Conservation (phyloP, 176 grass and related monocot species). For the Ensete glaucum region DNA sequence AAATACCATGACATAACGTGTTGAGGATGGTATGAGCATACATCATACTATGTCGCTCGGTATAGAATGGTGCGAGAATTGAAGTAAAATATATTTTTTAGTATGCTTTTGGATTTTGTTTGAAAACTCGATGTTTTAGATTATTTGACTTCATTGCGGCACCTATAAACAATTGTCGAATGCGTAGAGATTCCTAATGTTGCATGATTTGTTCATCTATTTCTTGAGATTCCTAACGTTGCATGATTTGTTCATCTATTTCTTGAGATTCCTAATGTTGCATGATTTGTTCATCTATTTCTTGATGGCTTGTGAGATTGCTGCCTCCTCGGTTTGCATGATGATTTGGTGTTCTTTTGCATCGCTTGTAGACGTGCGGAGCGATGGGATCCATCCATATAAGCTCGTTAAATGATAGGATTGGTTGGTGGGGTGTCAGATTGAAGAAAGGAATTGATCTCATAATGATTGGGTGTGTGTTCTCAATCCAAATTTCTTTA, state of each 20-base stretch:
- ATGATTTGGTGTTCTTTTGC: no score
- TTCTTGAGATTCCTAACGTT: no score
- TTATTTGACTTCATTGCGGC: neutral
- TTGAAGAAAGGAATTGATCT: neutral
- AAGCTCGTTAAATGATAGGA: conserved; percentile 2
- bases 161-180: neutral
- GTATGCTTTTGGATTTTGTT: no score
- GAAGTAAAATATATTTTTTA: no score
- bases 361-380: neutral
- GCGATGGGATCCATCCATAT: neutral
- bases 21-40: no score
- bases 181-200: neutral
- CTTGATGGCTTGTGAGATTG: neutral
- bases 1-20: no score
- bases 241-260: neutral
- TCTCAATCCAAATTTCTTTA: no score
- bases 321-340: no score
- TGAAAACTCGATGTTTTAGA: no score
- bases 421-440: conserved; percentile 1
- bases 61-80: no score
- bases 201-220: neutral
- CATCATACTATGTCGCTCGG: no score
- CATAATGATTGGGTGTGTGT: neutral
- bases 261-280: neutral
- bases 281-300: neutral